Evolutionary conservation across 441 rosid species (phyloP), one percentile per base, ranked within the genome.

Genomic region (Euphorbia schlechtendalii): DNA sequence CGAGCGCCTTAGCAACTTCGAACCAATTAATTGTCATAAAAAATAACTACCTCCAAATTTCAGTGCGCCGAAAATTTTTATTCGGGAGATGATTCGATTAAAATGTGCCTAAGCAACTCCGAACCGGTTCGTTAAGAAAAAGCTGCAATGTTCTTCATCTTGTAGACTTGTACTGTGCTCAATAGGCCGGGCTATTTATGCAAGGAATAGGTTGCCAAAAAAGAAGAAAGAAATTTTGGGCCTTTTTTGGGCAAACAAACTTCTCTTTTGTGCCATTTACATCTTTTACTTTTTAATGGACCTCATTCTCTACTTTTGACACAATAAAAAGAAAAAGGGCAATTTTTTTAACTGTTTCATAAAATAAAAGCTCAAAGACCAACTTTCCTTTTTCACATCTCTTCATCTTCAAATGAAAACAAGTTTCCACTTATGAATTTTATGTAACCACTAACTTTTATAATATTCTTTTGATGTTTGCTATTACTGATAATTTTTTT

Each of bases 261-360:
- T 45, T 45, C 49, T 3, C 49, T 45, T 64, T 75, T 32, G 38
- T 71, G 68, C 72, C 71, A 70, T 70, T 20, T 48, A 18, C 65
- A 55, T 34, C 24, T 56, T 63, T 70, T 56, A 1, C n/a, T 41
- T 45, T 73, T 45, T 69, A 66, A 65, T 41, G 71, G 68, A 69
- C 57, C 68, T 64, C 49, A 61, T 51, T 51, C 59, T 66, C 67
- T 49, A 60, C 79, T 73, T 77, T 75, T 77, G 53, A 76, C 59
- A 32, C 36, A 30, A 72, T 65, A 61, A 66, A 63, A 51, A 24
- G 7, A 51, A 41, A 63, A 46, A 21, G 32, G 36, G 78, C 72
- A 73, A 71, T 63, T 64, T 55, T 63, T 71, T 49, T 53, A 69
- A 70, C 76, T 77, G 74, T 68, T 86, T 18, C 24, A n/a, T n/a